Evolutionary conservation across 2,329 filamentous ascomycete genomes (phyloP), one percentile per base, ranked within the genome.

Genomic region (Ceratocystis smalleyi): DNA sequence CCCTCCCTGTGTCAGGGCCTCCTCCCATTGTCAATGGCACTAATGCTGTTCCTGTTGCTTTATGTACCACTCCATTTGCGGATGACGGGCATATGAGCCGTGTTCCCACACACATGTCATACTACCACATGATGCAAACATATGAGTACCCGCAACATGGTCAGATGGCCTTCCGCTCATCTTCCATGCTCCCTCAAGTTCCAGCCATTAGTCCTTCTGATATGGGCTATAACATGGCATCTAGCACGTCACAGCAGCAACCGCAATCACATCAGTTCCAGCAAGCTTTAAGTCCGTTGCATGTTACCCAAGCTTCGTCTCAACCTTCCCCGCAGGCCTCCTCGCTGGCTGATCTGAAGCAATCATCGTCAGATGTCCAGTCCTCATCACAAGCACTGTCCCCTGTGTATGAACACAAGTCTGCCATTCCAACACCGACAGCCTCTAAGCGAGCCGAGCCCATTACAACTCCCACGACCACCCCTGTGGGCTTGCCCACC

Each of bases 1-100:
- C 59, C 12, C 22, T 49, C 19, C 43, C 64, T 1, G 43, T 55
- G 22, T 66, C 61, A n/a, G 61, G 55, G 17, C 62, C 62, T 45
- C 65, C 65, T 47, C 35, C 62, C 24, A 63, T 66, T 27, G 64
- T 66, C 27, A 63, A 63, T 27, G 64, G 64, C 8, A 66, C 64
- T 45, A 59, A 54, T 51, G 59, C 59, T 57, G 61, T 51, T 27
- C 61, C 61, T 45, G 60, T 5, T 22, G 45, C 43, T 51, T 45
- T 47, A 17, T 61, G 27, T 35, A 35, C 43, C 24, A n/a, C 45
- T 1, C 24, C 43, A 17, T 61, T 61, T 32, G 10, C 60, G 7
- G 60, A 61, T 10, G 60, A 61, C 7, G 43, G 6, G 5, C 60
- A 61, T 51, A 27, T 35, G 19, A 24, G 15, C 12, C 60, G 60